Evolutionary conservation across 2,329 filamentous ascomycete species (phyloP), one percentile per base, ranked within the genome.

Genomic region (Paecilomyces fulvus): DNA sequence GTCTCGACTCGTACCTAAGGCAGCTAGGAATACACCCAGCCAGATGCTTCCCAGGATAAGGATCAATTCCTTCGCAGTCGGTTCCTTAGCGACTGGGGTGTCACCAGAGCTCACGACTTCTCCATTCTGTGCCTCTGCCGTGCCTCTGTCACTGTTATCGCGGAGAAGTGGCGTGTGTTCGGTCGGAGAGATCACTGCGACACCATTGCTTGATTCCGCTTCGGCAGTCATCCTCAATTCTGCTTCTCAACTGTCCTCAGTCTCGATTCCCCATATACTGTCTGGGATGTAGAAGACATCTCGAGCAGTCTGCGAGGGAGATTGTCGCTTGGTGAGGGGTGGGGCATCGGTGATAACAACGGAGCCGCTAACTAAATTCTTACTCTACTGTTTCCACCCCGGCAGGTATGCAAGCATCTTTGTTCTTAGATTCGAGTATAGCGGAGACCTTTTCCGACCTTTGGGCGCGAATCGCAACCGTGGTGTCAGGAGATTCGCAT

Each of bases 1-100:
- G 46, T 57, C 17, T 52, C n/a, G n/a, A n/a, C n/a, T n/a, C 61
- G 30, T 61, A 79, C 77, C 79, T n/a, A 83, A 65, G 2, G 81
- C 81, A 51, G 80, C 80, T 43, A 83, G 75, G 60, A 83, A 83
- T 1, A 79, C 78, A 4, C 79, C 77, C 2, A 81, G 59, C 79
- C 80, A 83, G 12, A 80, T 71, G 54, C 75, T 77, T 1, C 71
- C 66, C 67, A 83, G 71, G 11, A 80, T 79, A 3, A 77, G 48
- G 9, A 82, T 60, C 56, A 83, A 64, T 60, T 77, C 75, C 51
- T 64, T 70, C 1, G 75, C 78, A 28, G 66, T 76, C 21, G 73
- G 75, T 62, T 81, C 79, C n/a, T 77, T 70, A n/a, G 64, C 63
- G 51, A 72, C 54, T 1, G 67, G 65, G 12, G 56, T 56, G 25